Conservation (phyloP, 2,329 filamentous ascomycete genomes). For the Scedosporium aurantiacum region DNA sequence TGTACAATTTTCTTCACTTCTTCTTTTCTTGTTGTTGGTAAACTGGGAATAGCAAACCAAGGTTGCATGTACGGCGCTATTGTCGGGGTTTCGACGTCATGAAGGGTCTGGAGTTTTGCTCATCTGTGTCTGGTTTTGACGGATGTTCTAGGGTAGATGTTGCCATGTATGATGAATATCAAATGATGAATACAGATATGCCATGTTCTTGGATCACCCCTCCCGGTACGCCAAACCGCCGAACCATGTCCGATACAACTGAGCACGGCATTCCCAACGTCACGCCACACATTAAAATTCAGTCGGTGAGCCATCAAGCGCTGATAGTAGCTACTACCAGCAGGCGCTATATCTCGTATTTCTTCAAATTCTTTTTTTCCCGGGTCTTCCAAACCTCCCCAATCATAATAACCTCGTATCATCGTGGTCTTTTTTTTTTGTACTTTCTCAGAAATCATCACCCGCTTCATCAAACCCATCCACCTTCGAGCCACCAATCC, state of each 20-base stretch:
- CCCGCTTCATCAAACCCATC: background rate
- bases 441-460: background rate
- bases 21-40: slow-evolving; percentile 1
- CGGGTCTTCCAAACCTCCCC: no score
- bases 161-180: background rate
- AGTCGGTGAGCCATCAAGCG: no score
- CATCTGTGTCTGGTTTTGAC: background rate
- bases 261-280: no score
- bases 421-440: background rate
- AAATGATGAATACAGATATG: background rate
- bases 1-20: slow-evolving; percentile 1
- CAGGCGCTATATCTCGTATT: no score
- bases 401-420: background rate
- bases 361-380: no score
- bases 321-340: no score
- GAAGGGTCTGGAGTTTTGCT: background rate
- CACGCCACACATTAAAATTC: no score
- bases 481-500: slow-evolving; percentile 28
- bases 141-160: background rate
- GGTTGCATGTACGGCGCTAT: background rate
- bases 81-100: background rate
- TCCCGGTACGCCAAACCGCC: no score
- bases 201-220: background rate
- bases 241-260: no score
- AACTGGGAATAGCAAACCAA: background rate